Conservation (phyloP, 2,329 filamentous ascomycete genomes). For the Sporothrix curviconia region DNA sequence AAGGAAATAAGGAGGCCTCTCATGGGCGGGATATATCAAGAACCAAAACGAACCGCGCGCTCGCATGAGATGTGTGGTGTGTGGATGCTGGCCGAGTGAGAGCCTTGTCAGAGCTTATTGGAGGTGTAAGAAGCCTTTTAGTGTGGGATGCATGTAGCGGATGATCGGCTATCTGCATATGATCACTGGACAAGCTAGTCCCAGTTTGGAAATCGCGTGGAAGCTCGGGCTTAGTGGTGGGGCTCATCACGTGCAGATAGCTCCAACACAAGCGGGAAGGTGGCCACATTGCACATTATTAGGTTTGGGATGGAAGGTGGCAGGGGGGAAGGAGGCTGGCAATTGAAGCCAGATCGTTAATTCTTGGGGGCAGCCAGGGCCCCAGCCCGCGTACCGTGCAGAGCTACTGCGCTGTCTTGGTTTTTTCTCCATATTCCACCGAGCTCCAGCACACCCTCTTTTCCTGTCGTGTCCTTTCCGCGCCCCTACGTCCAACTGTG, state of each 20-base stretch:
- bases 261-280: conserved; percentile 12
- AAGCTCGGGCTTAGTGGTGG: not conserved
- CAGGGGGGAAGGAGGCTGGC: not conserved
- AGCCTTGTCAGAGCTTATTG: not conserved
- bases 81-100: not conserved
- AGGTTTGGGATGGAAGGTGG: not conserved
- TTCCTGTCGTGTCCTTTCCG: not conserved
- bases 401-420: conserved; percentile 11
- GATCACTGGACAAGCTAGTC: too few relatives aligned
- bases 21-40: not conserved
- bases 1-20: not conserved
- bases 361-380: conserved; percentile 4
- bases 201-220: not conserved
- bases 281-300: conserved; percentile 25
- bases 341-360: conserved; percentile 27
- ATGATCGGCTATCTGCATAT: not conserved
- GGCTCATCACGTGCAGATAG: conserved; percentile 18
- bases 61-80: not conserved
- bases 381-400: not conserved
- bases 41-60: not conserved
- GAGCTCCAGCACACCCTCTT: not conserved
- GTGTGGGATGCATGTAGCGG: not conserved
- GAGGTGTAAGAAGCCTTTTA: not conserved
- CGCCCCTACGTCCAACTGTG: not conserved
- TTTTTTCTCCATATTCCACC: conserved; percentile 14